Conservation (phyloP, 2,329 filamentous ascomycete species). For the Cladophialophora chaetospira region DNA sequence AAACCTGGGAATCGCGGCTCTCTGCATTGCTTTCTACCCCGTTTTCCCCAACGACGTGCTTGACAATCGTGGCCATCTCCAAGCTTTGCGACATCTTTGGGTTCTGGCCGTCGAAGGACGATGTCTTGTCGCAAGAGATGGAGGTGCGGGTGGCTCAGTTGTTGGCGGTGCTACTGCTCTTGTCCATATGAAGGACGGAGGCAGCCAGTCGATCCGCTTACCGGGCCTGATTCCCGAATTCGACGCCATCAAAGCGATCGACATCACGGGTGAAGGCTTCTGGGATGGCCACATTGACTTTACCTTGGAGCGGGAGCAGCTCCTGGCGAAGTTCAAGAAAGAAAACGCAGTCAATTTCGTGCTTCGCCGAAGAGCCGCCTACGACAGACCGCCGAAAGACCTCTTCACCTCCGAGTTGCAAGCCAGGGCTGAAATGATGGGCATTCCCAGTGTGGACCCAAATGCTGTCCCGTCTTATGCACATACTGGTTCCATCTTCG, state of each 20-base stretch:
- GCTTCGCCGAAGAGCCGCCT: slow-evolving; percentile 69
- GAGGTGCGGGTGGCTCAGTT: slow-evolving; percentile 79
- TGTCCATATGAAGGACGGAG: slow-evolving; percentile 58
- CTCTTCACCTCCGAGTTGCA: slow-evolving; percentile 72
- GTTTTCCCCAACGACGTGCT: slow-evolving; percentile 86
- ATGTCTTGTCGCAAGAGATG: slow-evolving; percentile 84
- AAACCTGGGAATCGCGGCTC: slow-evolving; percentile 78
- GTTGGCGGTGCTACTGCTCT: slow-evolving; percentile 64
- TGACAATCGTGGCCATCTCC: slow-evolving; percentile 91
- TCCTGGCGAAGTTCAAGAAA: slow-evolving; percentile 28
- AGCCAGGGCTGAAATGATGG: slow-evolving; percentile 66
- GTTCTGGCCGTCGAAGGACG: slow-evolving; percentile 87
- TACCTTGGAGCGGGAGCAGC: slow-evolving; percentile 37
- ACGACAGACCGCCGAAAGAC: slow-evolving; percentile 58
- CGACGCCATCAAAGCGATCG: slow-evolving; percentile 42
- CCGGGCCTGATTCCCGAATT: slow-evolving; percentile 59
- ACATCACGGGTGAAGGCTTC: slow-evolving; percentile 58
- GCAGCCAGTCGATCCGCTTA: slow-evolving; percentile 44
- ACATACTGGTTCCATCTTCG: slow-evolving; percentile 32
- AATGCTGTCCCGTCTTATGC: slow-evolving; percentile 33
- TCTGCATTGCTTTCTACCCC: slow-evolving; percentile 92
- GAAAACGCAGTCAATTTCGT: slow-evolving; percentile 65
- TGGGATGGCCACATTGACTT: slow-evolving; percentile 85
- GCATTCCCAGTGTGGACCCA: slow-evolving; percentile 39
- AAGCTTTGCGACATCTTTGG: slow-evolving; percentile 97